Evolutionary conservation across 768 basidiomycete genomes (phyloP).

Genomic region (Obba rivulosa): DNA sequence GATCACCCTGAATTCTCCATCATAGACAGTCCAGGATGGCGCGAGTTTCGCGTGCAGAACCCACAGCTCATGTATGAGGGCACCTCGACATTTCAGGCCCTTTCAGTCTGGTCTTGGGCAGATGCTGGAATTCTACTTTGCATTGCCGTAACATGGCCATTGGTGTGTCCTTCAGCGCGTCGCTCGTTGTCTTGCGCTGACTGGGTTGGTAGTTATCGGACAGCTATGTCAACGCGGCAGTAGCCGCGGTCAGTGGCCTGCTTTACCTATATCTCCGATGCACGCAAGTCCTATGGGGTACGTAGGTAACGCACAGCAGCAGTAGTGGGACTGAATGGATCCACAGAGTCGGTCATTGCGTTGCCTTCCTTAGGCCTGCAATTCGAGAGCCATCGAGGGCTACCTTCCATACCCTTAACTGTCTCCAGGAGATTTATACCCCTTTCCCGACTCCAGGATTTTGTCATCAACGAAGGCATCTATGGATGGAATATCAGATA

Average conservation of each 20-base stretch:
- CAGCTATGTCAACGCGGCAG: background rate
- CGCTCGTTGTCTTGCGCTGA: too few relatives aligned
- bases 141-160: slow-evolving; percentile 9
- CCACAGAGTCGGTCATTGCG: slow-evolving; percentile 63
- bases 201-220: too few relatives aligned
- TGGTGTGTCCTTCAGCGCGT: slow-evolving; percentile 3
- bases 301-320: background rate
- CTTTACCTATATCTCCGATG: slow-evolving; percentile 30
- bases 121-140: slow-evolving; percentile 29
- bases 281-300: slow-evolving; percentile 47
- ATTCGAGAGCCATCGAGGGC: slow-evolving; percentile 63
- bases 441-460: slow-evolving; percentile 44
- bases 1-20: slow-evolving; percentile 50
- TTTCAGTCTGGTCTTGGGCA: slow-evolving; percentile 29
- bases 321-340: background rate
- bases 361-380: slow-evolving; percentile 69
- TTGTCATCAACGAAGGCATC: slow-evolving; percentile 72
- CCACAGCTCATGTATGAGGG: slow-evolving; percentile 41
- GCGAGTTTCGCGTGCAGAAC: slow-evolving; percentile 59
- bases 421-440: slow-evolving; percentile 56
- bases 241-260: background rate
- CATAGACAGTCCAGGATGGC: slow-evolving; percentile 38
- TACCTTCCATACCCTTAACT: slow-evolving; percentile 31
- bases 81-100: slow-evolving; percentile 26
- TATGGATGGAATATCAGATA: slow-evolving; percentile 67